Evolutionary conservation across 2,329 filamentous ascomycete species (phyloP), one percentile per base, ranked within the genome.

Genomic region (Trichophaea hybrida): DNA sequence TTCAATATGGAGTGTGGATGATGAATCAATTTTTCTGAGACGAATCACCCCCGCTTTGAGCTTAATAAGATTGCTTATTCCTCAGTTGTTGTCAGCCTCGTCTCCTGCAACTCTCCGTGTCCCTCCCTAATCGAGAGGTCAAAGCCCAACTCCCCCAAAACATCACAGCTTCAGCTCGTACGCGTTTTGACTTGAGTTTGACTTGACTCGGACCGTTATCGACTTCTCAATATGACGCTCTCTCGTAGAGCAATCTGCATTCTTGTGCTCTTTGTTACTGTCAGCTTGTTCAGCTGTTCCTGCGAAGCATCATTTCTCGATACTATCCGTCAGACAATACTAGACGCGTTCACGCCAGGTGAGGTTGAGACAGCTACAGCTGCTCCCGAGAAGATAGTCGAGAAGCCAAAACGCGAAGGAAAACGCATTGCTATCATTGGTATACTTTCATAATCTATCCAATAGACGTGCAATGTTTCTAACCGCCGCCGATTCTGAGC

Each of bases 361-460:
- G 38, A n/a, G 6, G 33, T 12, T 35, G 32, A 35, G 13, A 33
- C 24, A 5, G 7, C 34, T 13, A 37, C 50, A 35, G 34, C 50
- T 6, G 32, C 13, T 31, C 32, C 24, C 8, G 24, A 35, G 7
- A 13, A 51, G 31, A 12, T 13, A 13, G 33, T 35, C 34, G 13
- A 53, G 33, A 53, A 53, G 24, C 32, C 34, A 5, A 55, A 38
- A 4, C 59, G 24, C 17, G 40, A 58, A 31, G 58, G 44, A 32
- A 70, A 68, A 58, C 65, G 64, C 17, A 65, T 70, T 7, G 69
- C 69, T 12, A 66, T 70, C 24, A 67, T 71, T 56, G 69, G 69
- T 70, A 60, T 46, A 32, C 51, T 51, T 31, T 17, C 15, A 12
- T n/a, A 12, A 8, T 49, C 44, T 8, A 12, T 2, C 44, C 24